phyloP scores from a whole-genome alignment of 106 monocot genomes.

The Acorus gramineus region DNA sequence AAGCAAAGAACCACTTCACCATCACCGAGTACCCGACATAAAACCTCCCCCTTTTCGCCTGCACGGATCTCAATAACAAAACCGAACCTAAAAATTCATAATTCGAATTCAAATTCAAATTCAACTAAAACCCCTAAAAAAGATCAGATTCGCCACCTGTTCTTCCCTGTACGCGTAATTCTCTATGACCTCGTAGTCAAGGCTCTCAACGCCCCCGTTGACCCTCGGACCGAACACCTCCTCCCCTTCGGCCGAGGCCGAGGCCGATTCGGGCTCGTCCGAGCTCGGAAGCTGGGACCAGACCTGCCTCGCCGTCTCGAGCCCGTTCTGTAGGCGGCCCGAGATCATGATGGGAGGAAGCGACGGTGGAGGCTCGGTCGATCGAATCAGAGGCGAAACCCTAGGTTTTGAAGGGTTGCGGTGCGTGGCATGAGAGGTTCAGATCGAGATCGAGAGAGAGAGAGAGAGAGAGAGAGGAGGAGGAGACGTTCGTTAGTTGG shows the following conservation, averaged over 20 bases:
- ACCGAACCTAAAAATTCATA: neutral
- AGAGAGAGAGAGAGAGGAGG: no score
- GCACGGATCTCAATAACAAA: slow-evolving; percentile 1
- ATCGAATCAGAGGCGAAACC: neutral
- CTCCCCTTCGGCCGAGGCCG: slow-evolving; percentile 14
- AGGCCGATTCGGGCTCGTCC: slow-evolving; percentile 22
- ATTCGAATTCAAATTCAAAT: neutral
- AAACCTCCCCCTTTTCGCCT: slow-evolving; percentile 80
- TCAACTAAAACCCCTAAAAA: neutral
- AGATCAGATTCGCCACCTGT: slow-evolving; percentile 37
- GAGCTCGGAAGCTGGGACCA: slow-evolving; percentile 79
- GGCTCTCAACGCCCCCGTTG: slow-evolving; percentile 51
- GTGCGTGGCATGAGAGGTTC: no score
- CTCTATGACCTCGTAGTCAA: slow-evolving; percentile 95
- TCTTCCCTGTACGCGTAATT: slow-evolving; percentile 82
- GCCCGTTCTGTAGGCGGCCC: slow-evolving; percentile 63
- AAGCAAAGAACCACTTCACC: slow-evolving; percentile 81
- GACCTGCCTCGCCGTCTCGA: slow-evolving; percentile 57
- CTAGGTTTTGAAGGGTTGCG: neutral
- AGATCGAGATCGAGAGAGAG: no score
- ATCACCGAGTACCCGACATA: slow-evolving; percentile 72
- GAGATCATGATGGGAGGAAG: slow-evolving; percentile 38
- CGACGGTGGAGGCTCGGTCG: neutral
- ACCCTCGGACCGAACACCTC: slow-evolving; percentile 18
- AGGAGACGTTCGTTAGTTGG: no score